Evolutionary conservation across 345 rosid genomes (phyloP), one percentile per base, ranked within the genome.

Genomic region (Melaleuca quinquenervia): DNA sequence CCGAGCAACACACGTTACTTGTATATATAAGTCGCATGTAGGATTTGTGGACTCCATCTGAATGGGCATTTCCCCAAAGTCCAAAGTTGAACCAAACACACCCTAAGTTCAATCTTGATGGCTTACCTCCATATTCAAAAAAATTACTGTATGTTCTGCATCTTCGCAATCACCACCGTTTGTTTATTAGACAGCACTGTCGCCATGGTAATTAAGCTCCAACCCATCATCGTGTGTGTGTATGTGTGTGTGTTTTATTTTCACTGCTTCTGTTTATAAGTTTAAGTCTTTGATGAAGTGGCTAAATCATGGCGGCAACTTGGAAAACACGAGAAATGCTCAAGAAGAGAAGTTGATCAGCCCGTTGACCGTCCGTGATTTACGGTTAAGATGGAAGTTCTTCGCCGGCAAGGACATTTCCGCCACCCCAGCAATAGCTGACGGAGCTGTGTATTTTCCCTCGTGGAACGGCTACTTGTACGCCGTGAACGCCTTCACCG

Each of bases 391-490:
- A 52, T 93, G 94, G 94, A 86, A 84, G 24, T 92, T 92, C 85
- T 36, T 84, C 1, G 93, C 94, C 11, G 94, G 95, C 32, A 89
- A 84, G 64, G 91, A 93, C 84, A 92, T 90, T 49, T 84, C 91
- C 5, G 92, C 90, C 54, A 92, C 94, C 52, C 94, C 92, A 1
- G 93, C 94, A 7, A 22, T 91, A 13, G 89, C 89, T 24, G 21
- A 88, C 9, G 91, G 90, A 21, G 88, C 86, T 5, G 90, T 91
- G 45, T 92, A 91, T 80, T 91, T 92, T 62, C 93, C 94, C 15
- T 87, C 90, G 18, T 93, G 94, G 94, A 93, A 93, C 84, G 94
- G 94, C 5, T 86, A 84, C 55, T 29, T 93, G 45, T 91, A 90
- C 56, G 94, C 95, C 5, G 90, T 93, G n/a, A 87, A 86, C 20